Evolutionary conservation across 306 rosid genomes (phyloP), one percentile per base, ranked within the genome.

Genomic region (Gastrolobium villosum): DNA sequence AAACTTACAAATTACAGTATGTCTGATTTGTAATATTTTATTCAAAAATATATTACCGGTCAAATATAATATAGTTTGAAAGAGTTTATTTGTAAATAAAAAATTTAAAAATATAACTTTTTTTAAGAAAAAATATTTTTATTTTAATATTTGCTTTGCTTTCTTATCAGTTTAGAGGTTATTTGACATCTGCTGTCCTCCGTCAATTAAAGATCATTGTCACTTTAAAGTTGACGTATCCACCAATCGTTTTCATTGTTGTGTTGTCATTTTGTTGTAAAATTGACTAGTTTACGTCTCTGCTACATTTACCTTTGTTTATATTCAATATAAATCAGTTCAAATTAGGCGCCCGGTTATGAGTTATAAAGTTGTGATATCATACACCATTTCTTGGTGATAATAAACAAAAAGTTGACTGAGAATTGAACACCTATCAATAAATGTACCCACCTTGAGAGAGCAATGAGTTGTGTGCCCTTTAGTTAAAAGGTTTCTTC

Each of bases 131-230:
- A n/a, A 0, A 28, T n/a, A 1, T 76, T 34, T 52, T 7, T 64
- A 10, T 46, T 70, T 36, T 20, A 52, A 11, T 78, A 59, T 20
- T 59, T 69, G 10, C 54, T 45, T 30, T 48, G 4, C 43, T 3
- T 60, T 20, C 41, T 67, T 44, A 35, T 45, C 15, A 46, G 6
- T 39, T 26, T 62, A 15, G 11, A 43, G 26, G 34, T 53, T 40
- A 65, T 15, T 79, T 72, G 79, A 43, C 52, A 63, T 63, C 34
- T 37, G 61, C 72, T 40, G 40, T 37, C 71, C 39, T 28, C 7
- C 37, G 10, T 72, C 53, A 26, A 54, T 48, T 73, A 45, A 26
- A 48, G 57, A 57, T 81, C 81, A 34, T 76, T 81, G 65, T 74
- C 84, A 45, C 44, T 65, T 53, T 63, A 15, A 57, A 57, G 13